phyloP scores from a whole-genome alignment of 805 yeast species.

The Yueomyces sinensis region DNA sequence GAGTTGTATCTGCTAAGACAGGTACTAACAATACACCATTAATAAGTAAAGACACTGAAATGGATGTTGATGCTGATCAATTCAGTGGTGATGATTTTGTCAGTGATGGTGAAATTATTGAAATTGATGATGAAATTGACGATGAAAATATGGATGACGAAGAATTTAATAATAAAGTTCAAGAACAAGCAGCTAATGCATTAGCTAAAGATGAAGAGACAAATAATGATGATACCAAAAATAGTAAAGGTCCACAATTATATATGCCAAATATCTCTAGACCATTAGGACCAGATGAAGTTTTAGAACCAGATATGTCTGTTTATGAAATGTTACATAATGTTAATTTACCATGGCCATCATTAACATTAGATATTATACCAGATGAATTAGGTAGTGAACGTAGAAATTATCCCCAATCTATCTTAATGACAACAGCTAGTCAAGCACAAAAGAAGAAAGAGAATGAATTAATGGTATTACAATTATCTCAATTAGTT shows the following conservation, averaged over 20 bases:
- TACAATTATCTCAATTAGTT: constrained; percentile 69
- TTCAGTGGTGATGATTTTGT: constrained; percentile 89
- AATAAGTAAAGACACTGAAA: constrained; percentile 33
- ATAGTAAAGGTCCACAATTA: constrained; percentile 28
- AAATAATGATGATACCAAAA: constrained; percentile 9
- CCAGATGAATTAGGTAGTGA: constrained; percentile 82
- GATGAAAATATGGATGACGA: constrained; percentile 25
- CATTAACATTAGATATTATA: constrained; percentile 77
- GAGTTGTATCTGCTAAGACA: constrained; percentile 29
- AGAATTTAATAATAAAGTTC: constrained; percentile 25
- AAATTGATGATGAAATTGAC: constrained; percentile 52
- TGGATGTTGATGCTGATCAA: constrained; percentile 73
- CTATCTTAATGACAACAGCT: constrained; percentile 76
- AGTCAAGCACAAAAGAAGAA: constrained; percentile 82
- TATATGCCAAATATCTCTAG: constrained; percentile 81
- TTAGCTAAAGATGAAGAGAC: constrained; percentile 27
- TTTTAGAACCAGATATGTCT: constrained; percentile 88
- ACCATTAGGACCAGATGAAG: constrained; percentile 93
- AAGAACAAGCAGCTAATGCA: constrained; percentile 24
- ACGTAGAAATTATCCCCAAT: constrained; percentile 81
- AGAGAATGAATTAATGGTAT: constrained; percentile 77
- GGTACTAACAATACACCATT: constrained; percentile 16
- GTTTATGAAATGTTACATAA: constrained; percentile 95
- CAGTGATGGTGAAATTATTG: constrained; percentile 81
- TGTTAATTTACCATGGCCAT: constrained; percentile 93